These are phyloP conservation scores for Breviolum minutum DNA, from an alignment of 73 alveolate species.

Conservation along the genomic window DNA sequence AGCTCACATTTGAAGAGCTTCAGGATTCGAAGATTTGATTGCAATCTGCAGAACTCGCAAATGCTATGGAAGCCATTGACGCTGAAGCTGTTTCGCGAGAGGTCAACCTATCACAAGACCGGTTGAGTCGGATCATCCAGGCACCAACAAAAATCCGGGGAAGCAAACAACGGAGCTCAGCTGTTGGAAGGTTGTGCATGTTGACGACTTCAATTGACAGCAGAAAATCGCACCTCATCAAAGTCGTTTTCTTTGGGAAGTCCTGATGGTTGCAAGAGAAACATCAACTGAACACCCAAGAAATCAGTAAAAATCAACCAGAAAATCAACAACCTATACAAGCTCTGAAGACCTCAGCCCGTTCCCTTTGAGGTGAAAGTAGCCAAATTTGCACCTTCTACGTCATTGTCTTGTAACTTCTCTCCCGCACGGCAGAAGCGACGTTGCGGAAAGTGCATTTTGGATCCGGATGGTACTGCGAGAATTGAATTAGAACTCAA, in stretches of 20 bases:
- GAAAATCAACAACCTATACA: too few relatives aligned
- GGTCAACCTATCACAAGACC: not conserved
- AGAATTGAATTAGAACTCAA: not conserved
- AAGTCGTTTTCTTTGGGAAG: not conserved
- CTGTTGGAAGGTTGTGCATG: too few relatives aligned
- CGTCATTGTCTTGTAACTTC: not conserved
- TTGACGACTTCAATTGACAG: not conserved
- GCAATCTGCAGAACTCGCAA: slow-evolving; percentile 1
- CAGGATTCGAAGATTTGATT: not conserved
- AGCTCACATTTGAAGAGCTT: slow-evolving; percentile 26
- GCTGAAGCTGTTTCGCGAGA: not conserved
- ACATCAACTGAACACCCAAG: too few relatives aligned
- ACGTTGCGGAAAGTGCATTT: slow-evolving; percentile 21
- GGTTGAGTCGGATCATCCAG: not conserved
- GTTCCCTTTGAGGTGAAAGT: too few relatives aligned
- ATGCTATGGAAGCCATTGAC: slow-evolving; percentile 2
- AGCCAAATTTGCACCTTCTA: not conserved
- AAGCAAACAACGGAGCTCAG: too few relatives aligned
- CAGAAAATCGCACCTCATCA: not conserved
- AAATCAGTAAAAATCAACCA: too few relatives aligned
- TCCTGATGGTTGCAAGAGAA: not conserved
- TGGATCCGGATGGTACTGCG: not conserved
- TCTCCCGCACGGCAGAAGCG: not conserved
- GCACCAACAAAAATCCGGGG: not conserved
- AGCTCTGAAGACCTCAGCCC: too few relatives aligned